phyloP scores from a whole-genome alignment of 768 basidiomycete genomes.

The Russula dissimulans region DNA sequence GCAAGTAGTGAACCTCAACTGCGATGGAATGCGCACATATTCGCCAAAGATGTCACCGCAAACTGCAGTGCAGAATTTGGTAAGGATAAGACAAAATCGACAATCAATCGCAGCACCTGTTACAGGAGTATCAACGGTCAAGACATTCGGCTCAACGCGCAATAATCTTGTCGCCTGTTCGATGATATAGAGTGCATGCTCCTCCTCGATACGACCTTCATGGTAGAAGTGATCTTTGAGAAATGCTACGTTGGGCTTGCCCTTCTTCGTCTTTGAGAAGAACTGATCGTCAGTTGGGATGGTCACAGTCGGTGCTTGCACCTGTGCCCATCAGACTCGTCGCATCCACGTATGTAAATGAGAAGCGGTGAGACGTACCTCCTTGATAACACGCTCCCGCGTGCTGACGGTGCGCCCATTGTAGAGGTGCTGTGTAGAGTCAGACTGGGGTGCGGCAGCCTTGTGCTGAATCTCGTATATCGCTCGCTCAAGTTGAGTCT shows the following conservation, averaged over 20 bases:
- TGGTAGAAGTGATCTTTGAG: constrained; percentile 99
- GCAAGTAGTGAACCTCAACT: not conserved
- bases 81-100: not conserved
- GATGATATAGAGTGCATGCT: constrained; percentile 91
- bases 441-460: constrained; percentile 50
- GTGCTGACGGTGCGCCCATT: constrained; percentile 89
- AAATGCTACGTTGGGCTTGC: constrained; percentile 91
- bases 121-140: constrained; percentile 93
- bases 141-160: constrained; percentile 76
- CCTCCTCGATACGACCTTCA: constrained; percentile 87
- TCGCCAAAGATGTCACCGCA: constrained; percentile 99
- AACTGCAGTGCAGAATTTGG: constrained; percentile 20
- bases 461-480: constrained; percentile 53
- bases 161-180: constrained; percentile 75
- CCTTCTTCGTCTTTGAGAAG: constrained; percentile 73
- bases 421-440: constrained; percentile 92
- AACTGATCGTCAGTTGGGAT: constrained; percentile 92
- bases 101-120: constrained; percentile 49
- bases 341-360: not conserved
- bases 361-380: constrained; percentile 45
- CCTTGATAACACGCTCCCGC: constrained; percentile 92
- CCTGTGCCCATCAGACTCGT: constrained; percentile 38
- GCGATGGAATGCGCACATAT: constrained; percentile 60
- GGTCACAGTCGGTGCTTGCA: constrained; percentile 94
- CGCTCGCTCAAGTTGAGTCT: constrained; percentile 53